Base-by-base conservation (phyloP, 2,329 filamentous ascomycete genomes). In the Exophiala xenobiotica region DNA sequence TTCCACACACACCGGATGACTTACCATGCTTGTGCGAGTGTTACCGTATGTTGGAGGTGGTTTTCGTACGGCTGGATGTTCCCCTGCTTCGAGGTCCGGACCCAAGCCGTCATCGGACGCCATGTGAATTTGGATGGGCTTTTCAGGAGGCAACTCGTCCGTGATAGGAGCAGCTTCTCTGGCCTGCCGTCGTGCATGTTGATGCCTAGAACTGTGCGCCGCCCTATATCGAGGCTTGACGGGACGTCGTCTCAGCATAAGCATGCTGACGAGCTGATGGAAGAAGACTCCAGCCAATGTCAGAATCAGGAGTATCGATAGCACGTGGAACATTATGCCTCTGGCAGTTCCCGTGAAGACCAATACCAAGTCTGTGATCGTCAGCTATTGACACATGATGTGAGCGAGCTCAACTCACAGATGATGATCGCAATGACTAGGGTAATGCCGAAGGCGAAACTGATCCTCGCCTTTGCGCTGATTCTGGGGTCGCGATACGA, bases 31-130 rank as follows among this genome's bases (percentile, higher is more conserved):
- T 67, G 85, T 84, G 46, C 89, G 78, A 88, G 89, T 95, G 1
- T 90, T 73, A 0, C 90, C 90, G 65, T 96, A 96, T 2, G 89
- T 89, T 0, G 91, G 90, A 3, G 91, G 90, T 6, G 83, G 81
- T 16, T 77, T 59, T 61, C 64, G 66, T 48, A 67, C 52, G 16
- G 83, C 83, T 35, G 73, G 71, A 0, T 78, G 71, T 52, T 80
- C 77, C 43, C 59, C 53, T 46, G 77, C 67, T 3, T 78, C 80
- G 24, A 58, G 59, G 26, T 63, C 62, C 18, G 58, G 47, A 1
- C 73, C 78, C 14, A 81, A 79, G 63, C 90, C 88, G 63, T 91
- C 87, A 63, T 93, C 89, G 33, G 81, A 78, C 2, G 83, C 82
- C 39, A 92, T 76, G 14, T 87, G 80, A 8, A 95, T 88, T 33